These are phyloP conservation scores for Durotheca rogersii DNA, from an alignment of 495 filamentous ascomycete species.

Conservation along the genomic window DNA sequence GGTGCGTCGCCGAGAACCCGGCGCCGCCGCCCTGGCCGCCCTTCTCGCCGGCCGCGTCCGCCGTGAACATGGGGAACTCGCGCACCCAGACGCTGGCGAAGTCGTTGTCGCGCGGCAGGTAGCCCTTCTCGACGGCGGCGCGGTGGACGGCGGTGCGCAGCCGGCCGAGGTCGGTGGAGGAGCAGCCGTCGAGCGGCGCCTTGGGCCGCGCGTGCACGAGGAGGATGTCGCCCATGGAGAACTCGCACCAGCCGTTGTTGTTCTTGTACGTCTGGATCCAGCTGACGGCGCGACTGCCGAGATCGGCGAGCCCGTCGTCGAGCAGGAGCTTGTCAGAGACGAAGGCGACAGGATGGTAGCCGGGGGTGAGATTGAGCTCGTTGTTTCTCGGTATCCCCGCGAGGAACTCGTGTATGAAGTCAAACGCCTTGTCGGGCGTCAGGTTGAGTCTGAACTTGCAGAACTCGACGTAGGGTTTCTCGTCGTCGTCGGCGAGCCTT, in stretches of 20 bases:
- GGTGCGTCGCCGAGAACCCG: conserved; percentile 85
- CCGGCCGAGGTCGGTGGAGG: conserved; percentile 78
- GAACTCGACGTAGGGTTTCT: conserved; percentile 66
- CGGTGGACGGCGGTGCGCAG: conserved; percentile 71
- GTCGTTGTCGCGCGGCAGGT: conserved; percentile 54
- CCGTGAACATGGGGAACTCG: conserved; percentile 89
- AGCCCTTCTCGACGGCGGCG: conserved; percentile 57
- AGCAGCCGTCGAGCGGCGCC: conserved; percentile 58
- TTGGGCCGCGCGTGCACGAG: conserved; percentile 78
- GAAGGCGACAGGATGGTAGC: conserved; percentile 74
- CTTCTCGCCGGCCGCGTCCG: conserved; percentile 53
- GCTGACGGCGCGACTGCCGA: conserved; percentile 66
- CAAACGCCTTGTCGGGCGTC: conserved; percentile 43
- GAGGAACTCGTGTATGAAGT: conserved; percentile 70
- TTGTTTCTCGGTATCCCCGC: conserved; percentile 58
- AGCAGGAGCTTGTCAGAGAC: conserved; percentile 69
- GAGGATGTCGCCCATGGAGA: conserved; percentile 70
- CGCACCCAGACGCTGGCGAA: conserved; percentile 81
- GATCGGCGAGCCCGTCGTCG: conserved; percentile 66
- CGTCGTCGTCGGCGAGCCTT: too few species aligned
- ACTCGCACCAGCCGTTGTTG: conserved; percentile 19
- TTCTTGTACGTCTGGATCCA: conserved; percentile 13
- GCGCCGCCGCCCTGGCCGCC: conserved; percentile 74
- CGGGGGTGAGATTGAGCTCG: conserved; percentile 61
- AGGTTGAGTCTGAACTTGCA: conserved; percentile 58